phyloP scores from a whole-genome alignment of 2,329 filamentous ascomycete species.

The Fusarium compactum region DNA sequence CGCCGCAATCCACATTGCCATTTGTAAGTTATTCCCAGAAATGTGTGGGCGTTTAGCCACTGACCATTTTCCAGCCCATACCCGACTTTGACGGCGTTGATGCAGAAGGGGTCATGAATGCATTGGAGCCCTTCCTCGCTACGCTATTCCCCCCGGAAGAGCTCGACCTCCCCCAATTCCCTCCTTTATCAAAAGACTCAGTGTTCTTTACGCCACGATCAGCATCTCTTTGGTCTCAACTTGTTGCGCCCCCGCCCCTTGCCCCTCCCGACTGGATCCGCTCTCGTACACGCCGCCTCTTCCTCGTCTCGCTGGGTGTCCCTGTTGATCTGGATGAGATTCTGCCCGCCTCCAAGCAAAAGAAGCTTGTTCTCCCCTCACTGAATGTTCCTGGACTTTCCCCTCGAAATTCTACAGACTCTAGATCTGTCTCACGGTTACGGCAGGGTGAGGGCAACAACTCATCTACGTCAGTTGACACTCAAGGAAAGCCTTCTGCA shows the following conservation, averaged over 20 bases:
- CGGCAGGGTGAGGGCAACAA: conserved; percentile 63
- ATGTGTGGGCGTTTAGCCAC: conserved; percentile 16
- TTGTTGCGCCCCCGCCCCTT: conserved; percentile 92
- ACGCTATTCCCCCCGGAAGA: conserved; percentile 72
- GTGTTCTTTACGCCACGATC: conserved; percentile 88
- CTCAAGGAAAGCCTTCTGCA: conserved; percentile 64
- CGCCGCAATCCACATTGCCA: conserved; percentile 58
- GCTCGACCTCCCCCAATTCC: conserved; percentile 63
- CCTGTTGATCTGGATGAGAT: conserved; percentile 98
- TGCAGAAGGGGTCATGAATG: conserved; percentile 69
- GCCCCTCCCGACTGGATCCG: conserved; percentile 98
- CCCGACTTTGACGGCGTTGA: conserved; percentile 74
- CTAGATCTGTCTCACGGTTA: conserved; percentile 60
- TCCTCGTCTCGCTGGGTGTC: conserved; percentile 94
- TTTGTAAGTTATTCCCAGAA: conserved; percentile 54
- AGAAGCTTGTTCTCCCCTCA: conserved; percentile 94
- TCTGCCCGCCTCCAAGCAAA: conserved; percentile 95
- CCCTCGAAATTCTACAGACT: conserved; percentile 67
- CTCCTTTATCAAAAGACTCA: conserved; percentile 66
- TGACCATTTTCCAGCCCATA: conserved; percentile 65
- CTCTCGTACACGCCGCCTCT: conserved; percentile 91
- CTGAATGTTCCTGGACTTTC: conserved; percentile 76
- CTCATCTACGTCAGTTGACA: conserved; percentile 70
- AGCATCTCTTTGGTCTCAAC: conserved; percentile 93
- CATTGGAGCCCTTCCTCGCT: conserved; percentile 75